Base-by-base conservation (phyloP, 305 asterid species). In the Ilex paraguariensis region DNA sequence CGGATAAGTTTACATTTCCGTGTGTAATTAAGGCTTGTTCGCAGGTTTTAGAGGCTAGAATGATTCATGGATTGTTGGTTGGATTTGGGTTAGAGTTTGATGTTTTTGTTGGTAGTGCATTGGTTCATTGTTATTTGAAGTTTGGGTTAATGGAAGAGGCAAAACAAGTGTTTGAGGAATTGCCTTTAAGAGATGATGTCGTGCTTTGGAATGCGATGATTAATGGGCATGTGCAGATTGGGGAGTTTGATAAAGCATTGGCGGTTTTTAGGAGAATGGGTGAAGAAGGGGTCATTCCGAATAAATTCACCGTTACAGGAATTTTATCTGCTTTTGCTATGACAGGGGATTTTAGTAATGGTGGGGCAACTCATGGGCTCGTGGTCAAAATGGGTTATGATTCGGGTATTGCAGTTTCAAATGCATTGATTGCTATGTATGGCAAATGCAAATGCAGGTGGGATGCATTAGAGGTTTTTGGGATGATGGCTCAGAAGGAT, bases 131-230 rank as follows among this genome's bases (percentile, higher is more conserved):
- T 62, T 91, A 82, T 63, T 62, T 88, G 62, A 83, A 68, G 58
- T 76, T 75, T 71, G 80, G 81, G 71, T 64, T 70, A 73, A 73
- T 86, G 60, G 57, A 33, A 54, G 87, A 80, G 46, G 98, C 95
- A 14, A 57, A 73, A 10, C 46, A 72, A 31, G 82, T 84, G 84
- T 85, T 90, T 61, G 95, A 81, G 32, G 82, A 69, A 63, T 80
- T 87, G 83, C 87, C 92, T 39, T 66, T 63, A 54, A 81, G 67
- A 72, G 84, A 81, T 70, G 95, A 89, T 60, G 74, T 73, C 54
- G 95, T 91, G 52, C 75, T 86, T 42, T 86, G 91, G 93, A 91
- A 91, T 74, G 79, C 98, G 14, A 82, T 88, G 95, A 79, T 91
- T 65, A 86, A 84, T 75, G 98, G 96, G 30, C 79, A 75, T 81